Evolutionary conservation across 139 green algal genomes (phyloP).

Genomic region (Raphidocelis subcapitata): DNA sequence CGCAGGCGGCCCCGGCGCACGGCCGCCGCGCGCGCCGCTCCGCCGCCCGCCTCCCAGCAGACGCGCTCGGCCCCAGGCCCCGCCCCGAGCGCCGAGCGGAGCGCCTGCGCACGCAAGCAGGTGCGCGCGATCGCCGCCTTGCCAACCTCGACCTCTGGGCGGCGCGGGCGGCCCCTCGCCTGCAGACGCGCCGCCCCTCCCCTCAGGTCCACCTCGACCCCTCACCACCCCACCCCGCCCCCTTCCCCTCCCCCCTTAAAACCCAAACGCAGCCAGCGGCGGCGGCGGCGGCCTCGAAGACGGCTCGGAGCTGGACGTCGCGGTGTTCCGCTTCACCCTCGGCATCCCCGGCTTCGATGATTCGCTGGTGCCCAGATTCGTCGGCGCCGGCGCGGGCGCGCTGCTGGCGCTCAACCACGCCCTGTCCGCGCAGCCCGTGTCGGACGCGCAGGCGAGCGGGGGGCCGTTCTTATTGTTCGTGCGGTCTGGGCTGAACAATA

Average conservation of each 20-base stretch:
- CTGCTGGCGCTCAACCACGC: slow-evolving; percentile 76
- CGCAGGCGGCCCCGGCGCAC: too few species aligned
- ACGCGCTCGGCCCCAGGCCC: too few species aligned
- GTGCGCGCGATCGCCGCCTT: too few species aligned
- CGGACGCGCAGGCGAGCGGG: slow-evolving; percentile 38
- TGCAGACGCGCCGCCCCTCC: too few species aligned
- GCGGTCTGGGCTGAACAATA: background rate
- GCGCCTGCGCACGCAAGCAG: too few species aligned
- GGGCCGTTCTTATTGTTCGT: background rate
- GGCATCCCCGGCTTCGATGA: slow-evolving; percentile 90
- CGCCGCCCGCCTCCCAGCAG: too few species aligned
- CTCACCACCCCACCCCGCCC: background rate
- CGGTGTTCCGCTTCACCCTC: slow-evolving; percentile 90
- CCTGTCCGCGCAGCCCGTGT: slow-evolving; percentile 31
- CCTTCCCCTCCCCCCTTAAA: background rate
- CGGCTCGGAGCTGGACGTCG: slow-evolving; percentile 75
- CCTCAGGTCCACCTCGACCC: too few species aligned
- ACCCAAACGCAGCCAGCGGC: too few species aligned
- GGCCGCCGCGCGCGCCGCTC: too few species aligned
- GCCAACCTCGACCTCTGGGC: too few species aligned
- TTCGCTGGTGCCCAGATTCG: slow-evolving; percentile 70
- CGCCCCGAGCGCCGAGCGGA: too few species aligned
- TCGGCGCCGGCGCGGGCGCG: slow-evolving; percentile 52
- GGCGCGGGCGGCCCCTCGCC: too few species aligned
- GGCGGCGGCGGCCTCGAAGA: slow-evolving; percentile 8